Base-by-base conservation (phyloP, 78 protist genomes). In the Protostelium mycophagum region DNA sequence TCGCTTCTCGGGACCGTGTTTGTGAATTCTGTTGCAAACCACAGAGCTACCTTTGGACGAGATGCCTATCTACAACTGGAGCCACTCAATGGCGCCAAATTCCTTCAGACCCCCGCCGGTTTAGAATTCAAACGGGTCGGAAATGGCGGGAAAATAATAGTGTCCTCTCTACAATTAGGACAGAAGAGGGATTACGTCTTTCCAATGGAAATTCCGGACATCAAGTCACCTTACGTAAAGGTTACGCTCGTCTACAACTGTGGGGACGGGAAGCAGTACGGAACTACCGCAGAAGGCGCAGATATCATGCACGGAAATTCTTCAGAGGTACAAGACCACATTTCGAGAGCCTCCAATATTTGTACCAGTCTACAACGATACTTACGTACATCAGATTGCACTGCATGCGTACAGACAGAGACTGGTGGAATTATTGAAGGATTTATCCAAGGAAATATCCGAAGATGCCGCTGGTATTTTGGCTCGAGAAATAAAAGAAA, bases 1-100 rank as follows among this genome's bases (percentile, higher is more conserved):
- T 23, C 63, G 38, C 1, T 95, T 1, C 86, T 91, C 37, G 97
- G 97, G 37, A 95, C 97, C 0, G 88, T 16, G 39, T 95, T 95
- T 83, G 90, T 93, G 73, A 90, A 95, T 39, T 23, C 91, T 84
- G 28, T 85, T 28, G 88, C 93, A 51, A 93, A 90, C 88, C 5
- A 34, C 37, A 88, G 91, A 0, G 36, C 73, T 37, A 87, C 83
- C 31, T 9, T 34, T 9, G 1, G 35, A 37, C 37, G 63, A 28
- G 88, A 37, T 10, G 96, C 83, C 31, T 0, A 1, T 28, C 0
- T 93, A 36, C 25, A 73, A 29, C 63, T 86, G 0, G 38, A 29
- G 29, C 51, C 86, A 28, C 0, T 28, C 28, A 34, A 36, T 0
- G 92, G 92, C 1, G 83, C 23, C 37, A 10, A 10, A 23, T 10